Evolutionary conservation across 352 stramenopile genomes (phyloP).

Genomic region (Phytophthora foliorum): DNA sequence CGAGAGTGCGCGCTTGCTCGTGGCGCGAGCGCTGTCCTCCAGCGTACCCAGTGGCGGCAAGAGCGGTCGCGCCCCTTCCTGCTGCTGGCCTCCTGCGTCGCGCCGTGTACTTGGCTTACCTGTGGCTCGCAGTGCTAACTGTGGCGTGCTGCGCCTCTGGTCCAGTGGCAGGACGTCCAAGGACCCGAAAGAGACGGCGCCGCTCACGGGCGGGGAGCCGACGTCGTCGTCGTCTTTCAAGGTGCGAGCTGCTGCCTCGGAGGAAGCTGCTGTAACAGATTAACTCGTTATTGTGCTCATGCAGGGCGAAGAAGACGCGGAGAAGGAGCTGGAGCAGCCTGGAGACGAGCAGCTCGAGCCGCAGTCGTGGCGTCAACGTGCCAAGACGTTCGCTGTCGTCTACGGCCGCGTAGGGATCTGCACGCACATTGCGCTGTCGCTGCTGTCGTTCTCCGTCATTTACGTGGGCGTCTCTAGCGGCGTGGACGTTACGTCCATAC

Average conservation of each 20-base stretch:
- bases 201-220: conserved; percentile 38
- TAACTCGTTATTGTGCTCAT: neutral
- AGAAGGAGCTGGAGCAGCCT: conserved; percentile 35
- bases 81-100: conserved; percentile 16
- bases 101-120: conserved; percentile 16
- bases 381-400: conserved; percentile 85
- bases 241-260: conserved; percentile 21
- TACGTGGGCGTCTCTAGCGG: conserved; percentile 78
- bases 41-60: conserved; percentile 8
- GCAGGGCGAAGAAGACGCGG: conserved; percentile 8
- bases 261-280: neutral
- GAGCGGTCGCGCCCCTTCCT: conserved; percentile 3
- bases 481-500: conserved; percentile 66
- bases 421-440: conserved; percentile 82
- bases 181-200: conserved; percentile 47
- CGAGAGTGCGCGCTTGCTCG: neutral
- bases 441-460: conserved; percentile 80
- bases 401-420: conserved; percentile 83
- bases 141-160: conserved; percentile 43
- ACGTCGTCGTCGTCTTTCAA: conserved; percentile 26
- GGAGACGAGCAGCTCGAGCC: conserved; percentile 6
- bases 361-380: conserved; percentile 70
- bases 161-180: conserved; percentile 35
- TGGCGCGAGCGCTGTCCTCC: conserved; percentile 17
- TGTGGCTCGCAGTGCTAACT: conserved; percentile 34